Percentiles rank a stretch among this genome's conserved stretches.
Conservation (phyloP, 2,329 filamentous ascomycete genomes). For the Alternaria rosae region DNA sequence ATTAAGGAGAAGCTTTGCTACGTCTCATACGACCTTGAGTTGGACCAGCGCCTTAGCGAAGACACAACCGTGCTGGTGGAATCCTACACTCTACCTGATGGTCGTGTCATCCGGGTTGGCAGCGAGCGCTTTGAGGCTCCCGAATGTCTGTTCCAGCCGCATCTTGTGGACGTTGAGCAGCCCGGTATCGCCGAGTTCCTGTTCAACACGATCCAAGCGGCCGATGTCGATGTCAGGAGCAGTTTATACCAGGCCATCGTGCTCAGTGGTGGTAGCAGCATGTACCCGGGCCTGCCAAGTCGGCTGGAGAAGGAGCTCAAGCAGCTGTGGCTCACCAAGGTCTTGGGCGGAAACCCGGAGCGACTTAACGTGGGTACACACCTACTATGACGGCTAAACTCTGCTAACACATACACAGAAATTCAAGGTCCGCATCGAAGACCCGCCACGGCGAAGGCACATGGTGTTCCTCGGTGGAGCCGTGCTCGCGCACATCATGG, state of each 20-base stretch:
- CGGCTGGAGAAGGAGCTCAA: conserved; percentile 98
- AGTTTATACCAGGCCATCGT: conserved; percentile 98
- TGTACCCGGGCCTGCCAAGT: conserved; percentile 96
- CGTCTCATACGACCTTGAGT: conserved; percentile 95
- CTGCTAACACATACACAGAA: conserved; percentile 63
- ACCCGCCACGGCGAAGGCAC: conserved; percentile 92
- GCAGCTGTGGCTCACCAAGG: conserved; percentile 95
- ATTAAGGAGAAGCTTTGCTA: conserved; percentile 99
- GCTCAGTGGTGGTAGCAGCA: conserved; percentile 94
- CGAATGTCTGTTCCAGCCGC: conserved; percentile 97
- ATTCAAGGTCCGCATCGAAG: conserved; percentile 99
- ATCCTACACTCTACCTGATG: conserved; percentile 96
- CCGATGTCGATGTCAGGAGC: conserved; percentile 92
- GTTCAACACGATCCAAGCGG: conserved; percentile 97
- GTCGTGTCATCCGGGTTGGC: conserved; percentile 92
- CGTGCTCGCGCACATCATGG: conserved; percentile 98
- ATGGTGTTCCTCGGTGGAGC: conserved; percentile 99
- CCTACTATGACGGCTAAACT: conserved; percentile 5
- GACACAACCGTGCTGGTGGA: conserved; percentile 97
- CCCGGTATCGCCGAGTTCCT: conserved; percentile 96
- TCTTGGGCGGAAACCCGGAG: conserved; percentile 90
- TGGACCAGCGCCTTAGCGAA: conserved; percentile 95
- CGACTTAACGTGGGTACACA: conserved; percentile 70
- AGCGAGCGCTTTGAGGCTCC: conserved; percentile 98
- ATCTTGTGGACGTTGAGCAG: conserved; percentile 96